Evolutionary conservation across 345 rosid genomes (phyloP).

Genomic region (Draba incana): DNA sequence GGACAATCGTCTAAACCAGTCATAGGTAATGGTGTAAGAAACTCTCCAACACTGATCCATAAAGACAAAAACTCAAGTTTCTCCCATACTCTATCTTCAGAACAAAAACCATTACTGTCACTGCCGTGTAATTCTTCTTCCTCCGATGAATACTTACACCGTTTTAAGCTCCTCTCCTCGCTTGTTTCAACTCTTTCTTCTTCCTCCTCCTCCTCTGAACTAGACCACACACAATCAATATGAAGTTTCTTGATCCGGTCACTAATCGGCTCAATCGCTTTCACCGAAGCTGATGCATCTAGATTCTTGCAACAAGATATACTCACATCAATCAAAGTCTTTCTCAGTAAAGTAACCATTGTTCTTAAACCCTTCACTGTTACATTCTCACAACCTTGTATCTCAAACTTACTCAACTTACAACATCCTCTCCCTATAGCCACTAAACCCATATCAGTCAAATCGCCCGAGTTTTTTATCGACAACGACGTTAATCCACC

Average conservation of each 20-base stretch:
- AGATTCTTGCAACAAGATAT: constrained; percentile 74
- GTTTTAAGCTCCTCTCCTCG: constrained; percentile 46
- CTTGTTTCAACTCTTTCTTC: constrained; percentile 29
- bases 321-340: constrained; percentile 65
- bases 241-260: constrained; percentile 68
- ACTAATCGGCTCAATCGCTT: constrained; percentile 64
- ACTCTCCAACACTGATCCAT: constrained; percentile 78
- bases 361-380: constrained; percentile 71
- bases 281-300: constrained; percentile 54
- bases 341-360: constrained; percentile 51
- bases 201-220: constrained; percentile 38
- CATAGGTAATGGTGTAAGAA: constrained; percentile 57
- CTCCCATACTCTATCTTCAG: constrained; percentile 62
- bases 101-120: constrained; percentile 45
- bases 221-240: constrained; percentile 83
- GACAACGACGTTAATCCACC: constrained; percentile 61
- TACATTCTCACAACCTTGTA: constrained; percentile 80
- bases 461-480: constrained; percentile 62
- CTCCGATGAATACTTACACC: constrained; percentile 49
- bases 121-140: constrained; percentile 37
- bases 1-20: constrained; percentile 79
- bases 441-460: constrained; percentile 80
- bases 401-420: constrained; percentile 63
- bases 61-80: constrained; percentile 65
- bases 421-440: constrained; percentile 81